Conservation (phyloP, 106 monocot genomes). For the Phalaenopsis equestris region DNA sequence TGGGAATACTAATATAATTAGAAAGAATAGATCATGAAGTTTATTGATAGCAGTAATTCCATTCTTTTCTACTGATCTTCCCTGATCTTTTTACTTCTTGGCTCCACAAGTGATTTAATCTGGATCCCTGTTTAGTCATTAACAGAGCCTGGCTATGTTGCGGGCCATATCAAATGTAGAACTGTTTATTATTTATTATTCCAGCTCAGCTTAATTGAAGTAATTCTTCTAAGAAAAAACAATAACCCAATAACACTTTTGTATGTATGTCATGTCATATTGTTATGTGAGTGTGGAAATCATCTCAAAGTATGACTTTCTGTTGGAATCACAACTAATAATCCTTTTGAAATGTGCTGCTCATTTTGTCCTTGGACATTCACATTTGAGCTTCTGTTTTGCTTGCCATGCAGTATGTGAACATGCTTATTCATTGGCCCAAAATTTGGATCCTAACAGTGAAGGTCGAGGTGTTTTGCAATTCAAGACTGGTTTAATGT, state of each 20-base stretch:
- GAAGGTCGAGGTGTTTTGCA: constrained; percentile 88
- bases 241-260: background rate
- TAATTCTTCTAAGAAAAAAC: background rate
- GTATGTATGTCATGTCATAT: background rate
- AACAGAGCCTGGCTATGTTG: background rate
- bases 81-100: background rate
- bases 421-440: constrained; percentile 81
- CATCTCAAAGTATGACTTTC: background rate
- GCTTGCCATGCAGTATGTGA: constrained; percentile 61
- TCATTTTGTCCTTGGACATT: background rate
- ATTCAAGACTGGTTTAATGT: constrained; percentile 93
- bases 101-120: background rate
- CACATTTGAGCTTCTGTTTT: background rate
- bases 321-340: background rate
- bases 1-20: background rate
- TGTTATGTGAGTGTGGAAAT: background rate
- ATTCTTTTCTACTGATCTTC: background rate
- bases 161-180: background rate
- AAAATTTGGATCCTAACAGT: constrained; percentile 84
- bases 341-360: background rate
- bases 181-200: background rate
- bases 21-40: background rate
- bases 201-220: background rate
- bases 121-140: background rate
- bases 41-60: background rate